phyloP scores from a whole-genome alignment of 257 asterid genomes.

The Capsicum baccatum region DNA sequence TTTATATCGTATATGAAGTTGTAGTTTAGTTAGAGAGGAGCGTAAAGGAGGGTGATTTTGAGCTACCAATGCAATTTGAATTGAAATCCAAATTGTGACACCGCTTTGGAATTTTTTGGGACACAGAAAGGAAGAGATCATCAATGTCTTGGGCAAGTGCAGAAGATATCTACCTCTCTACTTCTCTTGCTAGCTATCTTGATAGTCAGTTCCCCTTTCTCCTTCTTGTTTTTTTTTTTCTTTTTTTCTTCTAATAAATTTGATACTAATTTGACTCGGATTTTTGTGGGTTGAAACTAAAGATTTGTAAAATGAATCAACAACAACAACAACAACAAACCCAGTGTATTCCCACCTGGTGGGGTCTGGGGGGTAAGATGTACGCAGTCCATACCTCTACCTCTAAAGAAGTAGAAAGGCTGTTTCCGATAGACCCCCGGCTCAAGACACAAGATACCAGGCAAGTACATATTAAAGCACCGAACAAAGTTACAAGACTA shows the following conservation, averaged over 20 bases:
- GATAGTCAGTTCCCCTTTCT: slow-evolving; percentile 67
- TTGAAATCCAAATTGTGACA: slow-evolving; percentile 15
- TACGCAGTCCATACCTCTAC: too few relatives aligned
- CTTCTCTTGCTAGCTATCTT: slow-evolving; percentile 98
- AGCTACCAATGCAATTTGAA: slow-evolving; percentile 61
- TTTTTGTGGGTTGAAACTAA: too few relatives aligned
- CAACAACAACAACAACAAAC: too few relatives aligned
- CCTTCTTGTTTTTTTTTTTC: background rate
- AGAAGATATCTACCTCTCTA: slow-evolving; percentile 89
- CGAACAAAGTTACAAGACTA: too few relatives aligned
- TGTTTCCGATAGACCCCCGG: too few relatives aligned
- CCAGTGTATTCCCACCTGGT: too few relatives aligned
- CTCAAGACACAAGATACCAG: too few relatives aligned
- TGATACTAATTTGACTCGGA: background rate
- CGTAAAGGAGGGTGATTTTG: background rate
- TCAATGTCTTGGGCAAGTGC: slow-evolving; percentile 97
- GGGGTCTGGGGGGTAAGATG: too few relatives aligned
- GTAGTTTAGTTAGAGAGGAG: background rate
- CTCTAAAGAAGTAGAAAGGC: too few relatives aligned
- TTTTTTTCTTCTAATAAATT: background rate
- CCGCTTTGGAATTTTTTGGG: background rate
- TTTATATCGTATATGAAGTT: too few relatives aligned
- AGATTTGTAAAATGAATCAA: too few relatives aligned
- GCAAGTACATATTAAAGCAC: too few relatives aligned
- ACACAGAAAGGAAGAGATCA: slow-evolving; percentile 47